phyloP scores from a whole-genome alignment of 2,329 filamentous ascomycete genomes.

The Epicoccum sorghinum region DNA sequence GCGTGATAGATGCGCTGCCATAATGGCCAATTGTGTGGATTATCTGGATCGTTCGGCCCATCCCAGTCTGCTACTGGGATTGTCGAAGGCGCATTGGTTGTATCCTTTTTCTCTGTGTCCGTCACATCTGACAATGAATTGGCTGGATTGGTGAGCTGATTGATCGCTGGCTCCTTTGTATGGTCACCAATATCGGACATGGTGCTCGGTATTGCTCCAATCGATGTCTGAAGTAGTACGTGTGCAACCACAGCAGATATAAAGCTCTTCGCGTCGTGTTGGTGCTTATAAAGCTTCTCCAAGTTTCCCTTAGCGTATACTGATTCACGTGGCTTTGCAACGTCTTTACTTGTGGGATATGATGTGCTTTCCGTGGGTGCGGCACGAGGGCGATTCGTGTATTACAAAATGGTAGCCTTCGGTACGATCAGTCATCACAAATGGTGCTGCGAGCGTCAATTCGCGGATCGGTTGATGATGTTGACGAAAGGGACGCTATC shows the following conservation, averaged over 20 bases:
- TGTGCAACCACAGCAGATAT: not conserved
- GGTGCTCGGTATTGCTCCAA: not conserved
- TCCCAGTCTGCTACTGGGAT: conserved; percentile 34
- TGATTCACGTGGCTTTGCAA: not conserved
- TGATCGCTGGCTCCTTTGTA: not conserved
- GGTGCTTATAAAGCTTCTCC: not conserved
- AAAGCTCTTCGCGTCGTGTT: not conserved
- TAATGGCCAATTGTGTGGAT: conserved; percentile 49
- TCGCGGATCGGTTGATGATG: not conserved
- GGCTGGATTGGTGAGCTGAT: not conserved
- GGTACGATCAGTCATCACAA: conserved; percentile 9
- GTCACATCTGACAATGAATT: conserved; percentile 1
- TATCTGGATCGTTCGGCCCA: conserved; percentile 43
- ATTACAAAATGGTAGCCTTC: not conserved
- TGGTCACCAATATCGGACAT: not conserved
- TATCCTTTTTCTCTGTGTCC: conserved; percentile 5
- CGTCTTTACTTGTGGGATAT: not conserved
- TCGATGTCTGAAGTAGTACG: too few species aligned
- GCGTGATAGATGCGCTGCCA: conserved; percentile 42
- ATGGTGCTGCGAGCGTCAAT: not conserved
- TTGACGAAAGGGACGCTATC: conserved; percentile 1
- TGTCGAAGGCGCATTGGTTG: not conserved
- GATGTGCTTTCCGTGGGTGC: not conserved
- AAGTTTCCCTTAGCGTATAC: not conserved
- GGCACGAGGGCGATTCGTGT: not conserved